Evolutionary conservation across 2,329 filamentous ascomycete species (phyloP), one percentile per base, ranked within the genome.

Genomic region (Magnaporthales sp.): DNA sequence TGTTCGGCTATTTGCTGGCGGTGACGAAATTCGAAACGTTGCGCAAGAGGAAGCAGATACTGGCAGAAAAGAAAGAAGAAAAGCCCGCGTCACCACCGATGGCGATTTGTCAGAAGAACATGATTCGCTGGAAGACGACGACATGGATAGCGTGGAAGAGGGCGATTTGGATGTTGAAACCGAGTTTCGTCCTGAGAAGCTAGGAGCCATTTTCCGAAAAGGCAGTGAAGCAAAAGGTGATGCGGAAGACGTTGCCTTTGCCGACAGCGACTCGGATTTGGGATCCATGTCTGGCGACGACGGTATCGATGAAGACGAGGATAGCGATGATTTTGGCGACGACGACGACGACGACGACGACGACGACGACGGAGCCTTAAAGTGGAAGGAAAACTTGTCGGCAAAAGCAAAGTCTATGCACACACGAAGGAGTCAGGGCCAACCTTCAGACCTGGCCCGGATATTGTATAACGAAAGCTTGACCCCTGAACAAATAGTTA

Each of bases 231-330:
- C 81, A 65, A 80, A 84, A 51, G 68, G 75, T 26, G 81, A 81
- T 11, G 86, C 87, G 27, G 91, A 88, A 31, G 92, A 97, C 66
- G 73, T 98, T 67, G 92, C 89, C 1, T 99, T 97, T 80, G 95
- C 95, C 15, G 95, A 99, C 74, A 97, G 92, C 73, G 96, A 99
- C 76, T 99, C 95, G 0, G 96, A 99, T 75, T 83, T 99, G 4
- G 95, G 95, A 7, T 97, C 94, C 3, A 78, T 97, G 69, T 96
- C 80, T 6, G 83, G 85, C 2, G 80, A 80, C 1, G 77, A 77
- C 0, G 80, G 80, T 24, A 24, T 60, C 56, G 79, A 80, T 4
- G 79, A 78, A 0, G 78, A 79, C 5, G 77, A 77, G 0, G 80
- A 78, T 4, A 77, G 80, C 0, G 83, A 86, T n/a, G 80, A 81